Base-by-base conservation (phyloP, 2,329 filamentous ascomycete species). In the Westerdykella aurantiaca region DNA sequence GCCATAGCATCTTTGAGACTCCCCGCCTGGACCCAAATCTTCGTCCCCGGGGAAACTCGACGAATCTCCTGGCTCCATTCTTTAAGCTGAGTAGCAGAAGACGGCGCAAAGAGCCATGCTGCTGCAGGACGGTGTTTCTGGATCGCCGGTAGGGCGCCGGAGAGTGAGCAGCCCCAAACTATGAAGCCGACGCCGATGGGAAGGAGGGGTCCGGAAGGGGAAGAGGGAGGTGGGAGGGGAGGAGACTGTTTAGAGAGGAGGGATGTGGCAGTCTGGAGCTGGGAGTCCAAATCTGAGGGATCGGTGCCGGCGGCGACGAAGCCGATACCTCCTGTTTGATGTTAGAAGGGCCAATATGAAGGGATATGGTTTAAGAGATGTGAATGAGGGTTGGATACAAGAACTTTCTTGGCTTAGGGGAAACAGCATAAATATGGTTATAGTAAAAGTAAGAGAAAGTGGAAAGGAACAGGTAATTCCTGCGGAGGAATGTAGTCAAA, bases 101-200 rank as follows among this genome's bases (percentile, higher is more conserved):
- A 60, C 2, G 79, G 80, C 2, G 82, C 82, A 55, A 85, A 86
- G 38, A 86, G 72, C 83, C 83, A 86, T 7, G 82, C 70, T 0
- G 80, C 82, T 2, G 74, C 75, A 1, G 82, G 81, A 0, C 64
- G 65, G 60, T 81, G 75, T 47, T 70, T 66, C 18, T 58, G 57
- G 14, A 86, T 67, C 11, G 83, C 50, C 1, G 75, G 74, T 2
- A 80, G 58, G 1, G 71, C 69, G 17, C 66, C 60, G 41, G 74
- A 64, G 44, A 78, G 57, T 14, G 62, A 52, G 10, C 66, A 68
- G 22, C 68, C 69, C 69, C 69, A 79, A 37, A 80, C 76, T 42
- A 85, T 72, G 63, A 86, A 81, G 43, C 82, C 83, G 3, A 84
- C 69, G 46, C 76, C 80, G 31, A 85, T 65, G 31, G 76, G 76